These are phyloP conservation scores for Fusarium lateritium DNA, from an alignment of 2,329 filamentous ascomycete species.

Conservation along the genomic window DNA sequence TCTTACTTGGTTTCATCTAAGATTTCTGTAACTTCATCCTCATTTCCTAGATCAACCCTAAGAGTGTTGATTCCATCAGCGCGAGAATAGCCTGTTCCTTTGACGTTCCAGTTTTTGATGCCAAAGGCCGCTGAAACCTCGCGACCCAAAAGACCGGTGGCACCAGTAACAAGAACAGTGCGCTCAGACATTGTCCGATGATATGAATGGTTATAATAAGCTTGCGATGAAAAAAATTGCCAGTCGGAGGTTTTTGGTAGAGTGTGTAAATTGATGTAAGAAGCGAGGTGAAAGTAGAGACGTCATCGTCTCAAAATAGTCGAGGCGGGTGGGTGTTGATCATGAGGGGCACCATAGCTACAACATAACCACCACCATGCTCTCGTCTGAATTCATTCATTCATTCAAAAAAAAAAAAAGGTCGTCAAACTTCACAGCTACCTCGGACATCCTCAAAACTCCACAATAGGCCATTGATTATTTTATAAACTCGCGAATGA, in stretches of 20 bases:
- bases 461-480: too few species aligned
- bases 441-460: too few species aligned
- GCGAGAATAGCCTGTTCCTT: slow-evolving; percentile 81
- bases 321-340: slow-evolving; percentile 39
- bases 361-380: too few species aligned
- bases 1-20: slow-evolving; percentile 69
- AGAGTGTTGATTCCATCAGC: slow-evolving; percentile 79
- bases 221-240: neutral
- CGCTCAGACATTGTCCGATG: slow-evolving; percentile 34
- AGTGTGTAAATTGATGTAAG: slow-evolving; percentile 1
- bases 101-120: slow-evolving; percentile 72
- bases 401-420: too few species aligned
- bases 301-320: slow-evolving; percentile 27
- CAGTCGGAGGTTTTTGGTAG: neutral
- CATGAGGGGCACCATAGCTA: slow-evolving; percentile 23
- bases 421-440: too few species aligned
- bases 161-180: slow-evolving; percentile 84
- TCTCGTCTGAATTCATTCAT: too few species aligned
- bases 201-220: neutral
- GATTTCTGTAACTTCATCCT: slow-evolving; percentile 62
- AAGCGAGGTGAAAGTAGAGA: slow-evolving; percentile 20
- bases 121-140: slow-evolving; percentile 82
- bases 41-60: slow-evolving; percentile 68
- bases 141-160: slow-evolving; percentile 86
- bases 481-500: too few species aligned